Base-by-base conservation (phyloP, 2,329 filamentous ascomycete species). In the Colletotrichum sublineola region DNA sequence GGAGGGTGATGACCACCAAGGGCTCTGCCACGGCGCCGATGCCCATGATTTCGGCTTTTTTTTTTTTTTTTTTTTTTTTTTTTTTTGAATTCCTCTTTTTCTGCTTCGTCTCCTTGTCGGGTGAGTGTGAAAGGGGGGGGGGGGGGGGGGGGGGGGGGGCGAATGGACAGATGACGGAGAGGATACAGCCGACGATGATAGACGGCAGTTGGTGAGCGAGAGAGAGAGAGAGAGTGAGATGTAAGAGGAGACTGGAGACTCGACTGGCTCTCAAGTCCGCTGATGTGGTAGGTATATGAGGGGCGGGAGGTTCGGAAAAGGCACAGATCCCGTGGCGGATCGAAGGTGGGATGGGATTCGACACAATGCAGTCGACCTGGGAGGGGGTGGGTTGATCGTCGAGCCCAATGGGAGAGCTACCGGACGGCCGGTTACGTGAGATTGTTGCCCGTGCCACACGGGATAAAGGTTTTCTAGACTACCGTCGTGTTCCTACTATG, bases 21-120 rank as follows among this genome's bases (percentile, higher is more conserved):
- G 83, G 83, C 74, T 85, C 83, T 63, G 83, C 77, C 68, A 85
- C 79, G 11, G 82, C 80, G 57, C 83, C 82, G 69, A 84, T 75
- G 65, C 80, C 79, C 83, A 85, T 85, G 29, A 48, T 76, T 68
- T 42, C 48, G n/a, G 4, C 5, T 36, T 31, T 55, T 31, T 63
- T 20, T 61, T 14, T 20, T 14, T 5, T 7, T n/a, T 33, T 14
- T 36, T 42, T 15, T 14, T 42, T 15, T 18, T 18, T 4, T 9
- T 3, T 42, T 42, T 3, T 42, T 18, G 24, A 20, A 15, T 60
- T 18, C 33, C 8, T 36, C 33, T 20, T 20, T 1, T 33, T n/a
- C 40, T 24, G 29, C 20, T 50, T 15, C 42, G 29, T 62, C 15
- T 55, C n/a, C 31, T n/a, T 36, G 1, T 18, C 29, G 24, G 50